phyloP scores from a whole-genome alignment of 2,329 filamentous ascomycete species.

The Bipolaris sorokiniana region DNA sequence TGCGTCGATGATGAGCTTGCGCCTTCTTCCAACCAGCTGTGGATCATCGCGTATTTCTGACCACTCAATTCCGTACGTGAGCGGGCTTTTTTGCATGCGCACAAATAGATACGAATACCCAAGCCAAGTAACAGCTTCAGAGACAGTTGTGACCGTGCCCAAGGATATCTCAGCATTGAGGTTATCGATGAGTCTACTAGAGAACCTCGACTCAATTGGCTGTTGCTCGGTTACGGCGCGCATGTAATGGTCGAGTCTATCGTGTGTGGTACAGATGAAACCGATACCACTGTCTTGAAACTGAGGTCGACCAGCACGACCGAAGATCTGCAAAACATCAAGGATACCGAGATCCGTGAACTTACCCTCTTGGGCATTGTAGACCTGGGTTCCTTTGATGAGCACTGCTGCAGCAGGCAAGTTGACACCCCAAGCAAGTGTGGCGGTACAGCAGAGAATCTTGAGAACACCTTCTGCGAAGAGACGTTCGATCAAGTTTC shows the following conservation, averaged over 20 bases:
- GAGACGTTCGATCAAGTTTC: conserved; percentile 92
- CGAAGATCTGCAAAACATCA: conserved; percentile 97
- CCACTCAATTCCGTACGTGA: conserved; percentile 95
- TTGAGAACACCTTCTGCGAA: conserved; percentile 93
- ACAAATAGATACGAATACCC: conserved; percentile 98
- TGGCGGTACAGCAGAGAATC: conserved; percentile 97
- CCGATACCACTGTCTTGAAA: conserved; percentile 98
- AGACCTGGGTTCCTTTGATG: conserved; percentile 97
- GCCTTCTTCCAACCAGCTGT: conserved; percentile 80
- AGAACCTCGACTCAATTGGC: conserved; percentile 97
- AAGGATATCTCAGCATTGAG: conserved; percentile 93
- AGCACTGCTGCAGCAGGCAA: conserved; percentile 94
- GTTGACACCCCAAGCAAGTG: conserved; percentile 98
- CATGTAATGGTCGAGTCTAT: conserved; percentile 89
- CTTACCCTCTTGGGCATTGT: conserved; percentile 94
- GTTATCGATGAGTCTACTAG: conserved; percentile 91
- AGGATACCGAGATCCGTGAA: conserved; percentile 96
- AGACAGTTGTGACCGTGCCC: conserved; percentile 92
- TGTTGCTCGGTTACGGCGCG: conserved; percentile 93
- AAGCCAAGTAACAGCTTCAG: conserved; percentile 95
- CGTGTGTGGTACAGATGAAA: conserved; percentile 96
- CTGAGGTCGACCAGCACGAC: conserved; percentile 95
- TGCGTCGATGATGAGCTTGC: conserved; percentile 86
- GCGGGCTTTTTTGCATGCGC: conserved; percentile 89
- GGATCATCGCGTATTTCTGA: conserved; percentile 87